A percentile compares a stretch with the other conserved stretches of the same genome.
These are phyloP conservation scores for Pterula multifida DNA, from an alignment of 1,284 basidiomycete species.

Conservation along the genomic window DNA sequence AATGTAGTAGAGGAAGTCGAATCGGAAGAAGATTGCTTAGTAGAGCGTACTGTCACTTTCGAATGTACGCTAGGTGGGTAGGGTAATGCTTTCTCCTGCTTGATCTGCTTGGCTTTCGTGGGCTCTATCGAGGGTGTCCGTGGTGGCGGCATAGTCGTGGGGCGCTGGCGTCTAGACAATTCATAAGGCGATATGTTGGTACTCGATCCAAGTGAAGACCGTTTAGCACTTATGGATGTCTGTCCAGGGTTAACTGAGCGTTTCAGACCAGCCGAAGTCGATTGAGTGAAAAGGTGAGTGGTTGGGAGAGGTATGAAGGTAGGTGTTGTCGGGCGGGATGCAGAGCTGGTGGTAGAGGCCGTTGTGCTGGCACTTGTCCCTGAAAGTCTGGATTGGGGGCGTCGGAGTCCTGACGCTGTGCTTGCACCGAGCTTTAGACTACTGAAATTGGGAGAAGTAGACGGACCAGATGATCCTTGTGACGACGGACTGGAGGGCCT, in stretches of 20 bases:
- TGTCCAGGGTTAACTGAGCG: slow-evolving; percentile 40
- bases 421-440: slow-evolving; percentile 21
- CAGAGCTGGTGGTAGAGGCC: slow-evolving; percentile 54
- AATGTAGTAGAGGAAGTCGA: slow-evolving; percentile 24
- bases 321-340: slow-evolving; percentile 61
- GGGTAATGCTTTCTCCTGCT: slow-evolving; percentile 27
- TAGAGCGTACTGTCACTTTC: slow-evolving; percentile 39
- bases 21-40: slow-evolving; percentile 23
- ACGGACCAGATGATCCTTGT: slow-evolving; percentile 16
- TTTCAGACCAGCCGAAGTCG: slow-evolving; percentile 33
- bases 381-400: slow-evolving; percentile 63
- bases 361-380: slow-evolving; percentile 39
- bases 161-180: slow-evolving; percentile 22
- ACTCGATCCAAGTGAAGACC: slow-evolving; percentile 45
- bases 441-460: slow-evolving; percentile 22
- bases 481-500: slow-evolving; percentile 19
- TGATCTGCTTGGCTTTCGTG: slow-evolving; percentile 13
- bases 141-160: slow-evolving; percentile 23
- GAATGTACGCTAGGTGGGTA: slow-evolving; percentile 27
- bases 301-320: slow-evolving; percentile 61
- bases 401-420: slow-evolving; percentile 28
- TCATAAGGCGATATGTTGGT: slow-evolving; percentile 18
- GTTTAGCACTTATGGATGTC: slow-evolving; percentile 34
- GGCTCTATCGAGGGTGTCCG: slow-evolving; percentile 16
- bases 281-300: slow-evolving; percentile 29